These are phyloP conservation scores for Candida xiaguanensis DNA, from an alignment of 805 yeast species.

Conservation along the genomic window DNA sequence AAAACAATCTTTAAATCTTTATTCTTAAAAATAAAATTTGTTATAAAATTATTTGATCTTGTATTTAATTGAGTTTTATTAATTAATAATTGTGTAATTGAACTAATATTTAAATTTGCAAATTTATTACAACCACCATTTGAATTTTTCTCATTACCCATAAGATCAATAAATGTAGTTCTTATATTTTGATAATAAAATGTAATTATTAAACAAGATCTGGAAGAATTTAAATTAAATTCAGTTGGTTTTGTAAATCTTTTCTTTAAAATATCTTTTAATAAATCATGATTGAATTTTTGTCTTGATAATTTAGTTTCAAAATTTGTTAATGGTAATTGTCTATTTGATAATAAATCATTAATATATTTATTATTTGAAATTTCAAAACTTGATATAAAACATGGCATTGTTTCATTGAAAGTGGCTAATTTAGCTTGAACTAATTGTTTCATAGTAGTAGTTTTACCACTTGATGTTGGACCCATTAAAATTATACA, in stretches of 20 bases:
- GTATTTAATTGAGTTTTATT: conserved; percentile 8
- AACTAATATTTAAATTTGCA: conserved; percentile 25
- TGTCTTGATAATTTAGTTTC: conserved; percentile 15
- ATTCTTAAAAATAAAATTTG: conserved; percentile 24
- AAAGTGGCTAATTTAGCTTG: conserved; percentile 7
- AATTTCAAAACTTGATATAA: conserved; percentile 27
- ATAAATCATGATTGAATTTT: conserved; percentile 8
- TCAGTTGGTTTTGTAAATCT: conserved; percentile 20
- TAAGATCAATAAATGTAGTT: conserved; percentile 23
- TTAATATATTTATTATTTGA: conserved; percentile 20
- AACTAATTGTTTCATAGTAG: conserved; percentile 20
- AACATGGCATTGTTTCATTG: conserved; percentile 1
- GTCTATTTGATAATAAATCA: conserved; percentile 20
- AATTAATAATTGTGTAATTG: conserved; percentile 23
- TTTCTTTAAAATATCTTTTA: conserved; percentile 14
- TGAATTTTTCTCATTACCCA: conserved; percentile 25
- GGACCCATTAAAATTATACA: conserved; percentile 25
- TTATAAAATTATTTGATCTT: conserved; percentile 23
- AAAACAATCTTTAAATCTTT: conserved; percentile 19
- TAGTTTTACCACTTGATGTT: conserved; percentile 32
- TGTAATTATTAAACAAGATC: conserved; percentile 25
- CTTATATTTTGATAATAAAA: conserved; percentile 17
- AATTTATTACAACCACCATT: conserved; percentile 16
- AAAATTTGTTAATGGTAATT: conserved; percentile 1
- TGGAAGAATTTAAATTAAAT: conserved; percentile 17